Percentiles rank a stretch among this genome's conserved stretches.
phyloP scores from a whole-genome alignment of 2,329 filamentous ascomycete species.

The Ophiostoma triangulosporum region DNA sequence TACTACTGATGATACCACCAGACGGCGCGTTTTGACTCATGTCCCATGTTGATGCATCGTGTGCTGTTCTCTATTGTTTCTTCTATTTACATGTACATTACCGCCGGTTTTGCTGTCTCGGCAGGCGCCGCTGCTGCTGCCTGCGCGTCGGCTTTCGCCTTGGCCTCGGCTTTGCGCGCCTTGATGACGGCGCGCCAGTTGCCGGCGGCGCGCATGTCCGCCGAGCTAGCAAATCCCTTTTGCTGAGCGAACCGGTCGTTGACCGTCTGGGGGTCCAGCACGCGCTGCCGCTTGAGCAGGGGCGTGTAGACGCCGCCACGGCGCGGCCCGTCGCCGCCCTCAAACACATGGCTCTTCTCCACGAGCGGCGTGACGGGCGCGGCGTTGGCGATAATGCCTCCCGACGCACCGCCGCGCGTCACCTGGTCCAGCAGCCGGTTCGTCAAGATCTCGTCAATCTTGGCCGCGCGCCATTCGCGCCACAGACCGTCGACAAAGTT shows the following conservation, averaged over 20 bases:
- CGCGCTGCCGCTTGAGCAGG: slow-evolving; percentile 35
- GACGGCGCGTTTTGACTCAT: not conserved
- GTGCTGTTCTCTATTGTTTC: not conserved
- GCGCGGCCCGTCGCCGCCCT: slow-evolving; percentile 40
- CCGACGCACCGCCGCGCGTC: slow-evolving; percentile 15
- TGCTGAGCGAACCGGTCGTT: slow-evolving; percentile 49
- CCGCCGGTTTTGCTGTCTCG: not conserved
- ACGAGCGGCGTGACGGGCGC: slow-evolving; percentile 27
- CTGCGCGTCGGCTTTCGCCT: slow-evolving; percentile 12
- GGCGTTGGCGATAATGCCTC: slow-evolving; percentile 22
- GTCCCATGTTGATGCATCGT: not conserved
- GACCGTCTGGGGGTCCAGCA: slow-evolving; percentile 38
- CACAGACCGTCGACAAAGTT: slow-evolving; percentile 66
- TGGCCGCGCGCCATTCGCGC: slow-evolving; percentile 67
- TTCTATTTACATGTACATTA: not conserved
- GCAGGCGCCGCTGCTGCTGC: not conserved
- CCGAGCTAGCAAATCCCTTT: slow-evolving; percentile 41
- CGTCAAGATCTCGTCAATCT: slow-evolving; percentile 81
- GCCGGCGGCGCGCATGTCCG: slow-evolving; percentile 31
- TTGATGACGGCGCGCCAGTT: slow-evolving; percentile 22
- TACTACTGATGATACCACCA: slow-evolving; percentile 4
- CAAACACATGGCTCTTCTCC: slow-evolving; percentile 30
- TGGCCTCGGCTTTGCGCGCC: slow-evolving; percentile 15
- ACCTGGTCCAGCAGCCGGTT: slow-evolving; percentile 56
- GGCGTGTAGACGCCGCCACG: slow-evolving; percentile 41